Conservation (phyloP, 179 eudicot species). For the Silene coronaria region DNA sequence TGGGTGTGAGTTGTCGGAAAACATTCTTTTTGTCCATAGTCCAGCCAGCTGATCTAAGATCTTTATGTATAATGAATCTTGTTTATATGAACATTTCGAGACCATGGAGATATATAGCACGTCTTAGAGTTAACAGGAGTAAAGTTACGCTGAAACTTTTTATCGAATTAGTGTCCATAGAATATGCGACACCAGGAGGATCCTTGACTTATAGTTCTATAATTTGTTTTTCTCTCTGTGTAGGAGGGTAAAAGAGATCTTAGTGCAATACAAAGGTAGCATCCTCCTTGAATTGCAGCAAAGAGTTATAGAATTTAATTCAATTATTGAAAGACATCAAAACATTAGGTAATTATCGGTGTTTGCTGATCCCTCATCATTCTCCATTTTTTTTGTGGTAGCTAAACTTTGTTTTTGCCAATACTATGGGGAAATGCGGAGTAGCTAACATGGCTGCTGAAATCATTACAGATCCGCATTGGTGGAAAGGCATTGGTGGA, state of each 20-base stretch:
- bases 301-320: constrained; percentile 80
- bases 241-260: constrained; percentile 79
- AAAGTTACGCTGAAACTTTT: background rate
- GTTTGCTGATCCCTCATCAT: constrained; percentile 6
- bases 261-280: constrained; percentile 66
- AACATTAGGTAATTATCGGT: constrained; percentile 53
- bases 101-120: background rate
- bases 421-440: background rate
- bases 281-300: constrained; percentile 90
- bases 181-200: background rate
- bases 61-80: background rate
- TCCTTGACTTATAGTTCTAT: background rate
- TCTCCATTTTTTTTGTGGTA: background rate
- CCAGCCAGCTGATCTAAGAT: background rate
- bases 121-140: background rate
- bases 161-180: background rate
- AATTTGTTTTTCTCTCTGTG: constrained; percentile 7
- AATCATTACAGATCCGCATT: constrained; percentile 56
- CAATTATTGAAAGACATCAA: constrained; percentile 77
- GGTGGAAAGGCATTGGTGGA: constrained; percentile 82
- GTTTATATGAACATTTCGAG: background rate
- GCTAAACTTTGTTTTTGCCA: background rate
- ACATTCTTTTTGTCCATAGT: background rate
- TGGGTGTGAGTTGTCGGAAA: background rate
- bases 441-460: constrained; percentile 20